Conservation (phyloP, 495 filamentous ascomycete species). For the Lophium mytilinum region DNA sequence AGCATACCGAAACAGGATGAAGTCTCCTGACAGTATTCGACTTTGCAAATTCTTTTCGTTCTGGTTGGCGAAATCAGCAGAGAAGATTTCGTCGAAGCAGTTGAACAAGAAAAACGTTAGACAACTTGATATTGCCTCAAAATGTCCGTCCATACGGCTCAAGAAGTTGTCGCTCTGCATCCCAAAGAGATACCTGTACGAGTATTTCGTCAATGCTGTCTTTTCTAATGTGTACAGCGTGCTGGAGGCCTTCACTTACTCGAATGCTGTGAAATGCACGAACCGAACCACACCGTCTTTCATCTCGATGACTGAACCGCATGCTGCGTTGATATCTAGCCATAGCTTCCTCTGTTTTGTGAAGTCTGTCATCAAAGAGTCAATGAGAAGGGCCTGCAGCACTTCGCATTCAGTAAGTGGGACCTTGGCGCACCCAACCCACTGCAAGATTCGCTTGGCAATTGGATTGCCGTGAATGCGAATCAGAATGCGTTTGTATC, state of each 20-base stretch:
- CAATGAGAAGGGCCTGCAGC: neutral
- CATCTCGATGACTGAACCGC: conserved; percentile 1
- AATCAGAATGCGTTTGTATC: neutral
- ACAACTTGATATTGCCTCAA: neutral
- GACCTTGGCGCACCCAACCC: conserved; percentile 3
- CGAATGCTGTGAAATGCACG: conserved; percentile 5
- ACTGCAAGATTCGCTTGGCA: neutral
- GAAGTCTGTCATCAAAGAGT: neutral
- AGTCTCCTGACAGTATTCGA: too few relatives aligned
- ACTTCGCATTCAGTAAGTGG: neutral
- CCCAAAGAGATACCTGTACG: neutral
- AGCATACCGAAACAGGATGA: too few relatives aligned
- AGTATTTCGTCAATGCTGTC: neutral
- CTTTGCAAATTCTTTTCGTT: too few relatives aligned
- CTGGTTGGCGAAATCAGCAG: too few relatives aligned
- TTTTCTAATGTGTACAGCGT: neutral
- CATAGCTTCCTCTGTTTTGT: neutral
- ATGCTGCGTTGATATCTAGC: neutral
- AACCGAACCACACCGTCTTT: neutral
- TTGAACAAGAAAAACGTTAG: neutral
- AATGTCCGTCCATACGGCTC: neutral
- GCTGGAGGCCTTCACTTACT: neutral
- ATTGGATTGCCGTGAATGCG: neutral
- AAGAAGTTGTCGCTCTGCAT: neutral
- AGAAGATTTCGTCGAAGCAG: too few relatives aligned